A percentile compares a stretch with the other conserved stretches of the same genome.
These are phyloP conservation scores for Lactarius trivialis DNA, from an alignment of 768 basidiomycete species.

Conservation along the genomic window DNA sequence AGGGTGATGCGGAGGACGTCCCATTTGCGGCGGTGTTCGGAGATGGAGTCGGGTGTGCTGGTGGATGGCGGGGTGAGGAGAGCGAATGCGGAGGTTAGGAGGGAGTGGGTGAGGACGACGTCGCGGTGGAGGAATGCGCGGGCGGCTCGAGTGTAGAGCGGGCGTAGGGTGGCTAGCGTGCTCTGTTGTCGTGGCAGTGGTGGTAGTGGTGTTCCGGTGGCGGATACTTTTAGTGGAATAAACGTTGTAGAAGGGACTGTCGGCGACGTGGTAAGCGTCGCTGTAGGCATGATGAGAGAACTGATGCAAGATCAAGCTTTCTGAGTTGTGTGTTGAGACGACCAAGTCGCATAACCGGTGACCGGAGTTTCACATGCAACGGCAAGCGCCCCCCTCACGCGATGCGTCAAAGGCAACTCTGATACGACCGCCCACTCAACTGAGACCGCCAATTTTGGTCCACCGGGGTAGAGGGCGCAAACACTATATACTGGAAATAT, in stretches of 20 bases:
- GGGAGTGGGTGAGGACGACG: conserved; percentile 53
- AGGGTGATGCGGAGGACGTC: conserved; percentile 81
- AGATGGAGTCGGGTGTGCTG: conserved; percentile 38
- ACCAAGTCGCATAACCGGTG: neutral
- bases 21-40: conserved; percentile 64
- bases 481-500: too few species aligned
- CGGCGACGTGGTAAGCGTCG: conserved; percentile 16
- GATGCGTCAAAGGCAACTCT: too few species aligned
- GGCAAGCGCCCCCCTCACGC: neutral
- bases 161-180: conserved; percentile 49
- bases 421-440: neutral
- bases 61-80: conserved; percentile 42
- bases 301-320: neutral
- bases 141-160: conserved; percentile 71
- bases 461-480: too few species aligned
- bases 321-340: too few species aligned
- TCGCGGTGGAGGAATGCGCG: conserved; percentile 75
- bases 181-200: conserved; percentile 21
- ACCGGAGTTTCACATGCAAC: neutral
- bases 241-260: neutral
- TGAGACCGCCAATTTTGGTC: neutral
- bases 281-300: conserved; percentile 14
- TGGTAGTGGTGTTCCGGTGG: neutral
- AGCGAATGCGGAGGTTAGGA: conserved; percentile 63
- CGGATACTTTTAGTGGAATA: conserved; percentile 10